These are phyloP conservation scores for Cladophialophora carrionii DNA, from an alignment of 2,329 filamentous ascomycete genomes.

Conservation along the genomic window DNA sequence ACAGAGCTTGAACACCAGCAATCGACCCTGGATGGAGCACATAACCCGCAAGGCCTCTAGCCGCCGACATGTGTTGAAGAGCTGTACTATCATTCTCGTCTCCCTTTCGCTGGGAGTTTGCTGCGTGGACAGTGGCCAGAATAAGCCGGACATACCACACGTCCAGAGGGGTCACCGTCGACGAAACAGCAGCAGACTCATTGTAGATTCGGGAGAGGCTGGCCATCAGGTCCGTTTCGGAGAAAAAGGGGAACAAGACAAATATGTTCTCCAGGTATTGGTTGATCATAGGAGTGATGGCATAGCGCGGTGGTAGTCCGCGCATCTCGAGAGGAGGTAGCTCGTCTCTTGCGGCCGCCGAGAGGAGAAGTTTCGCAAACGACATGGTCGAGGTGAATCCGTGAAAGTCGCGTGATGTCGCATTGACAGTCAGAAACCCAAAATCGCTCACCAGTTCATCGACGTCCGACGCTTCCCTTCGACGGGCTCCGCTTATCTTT, in stretches of 20 bases:
- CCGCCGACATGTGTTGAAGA: conserved; percentile 64
- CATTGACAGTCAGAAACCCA: conserved; percentile 91
- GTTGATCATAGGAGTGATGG: conserved; percentile 71
- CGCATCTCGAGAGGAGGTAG: conserved; percentile 64
- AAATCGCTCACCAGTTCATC: conserved; percentile 93
- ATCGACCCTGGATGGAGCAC: conserved; percentile 85
- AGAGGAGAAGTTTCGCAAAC: conserved; percentile 83
- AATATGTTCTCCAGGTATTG: conserved; percentile 85
- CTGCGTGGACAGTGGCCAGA: conserved; percentile 76
- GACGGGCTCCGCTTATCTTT: conserved; percentile 47
- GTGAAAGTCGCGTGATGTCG: conserved; percentile 91
- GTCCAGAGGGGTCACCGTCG: conserved; percentile 62
- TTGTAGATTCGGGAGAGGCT: conserved; percentile 82
- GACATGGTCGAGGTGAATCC: conserved; percentile 86
- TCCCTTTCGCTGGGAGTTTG: conserved; percentile 68
- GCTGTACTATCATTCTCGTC: conserved; percentile 66
- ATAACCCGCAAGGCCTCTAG: conserved; percentile 75
- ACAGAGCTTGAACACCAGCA: conserved; percentile 80
- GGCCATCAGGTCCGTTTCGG: conserved; percentile 75
- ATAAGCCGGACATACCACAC: conserved; percentile 89
- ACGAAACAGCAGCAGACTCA: conserved; percentile 42
- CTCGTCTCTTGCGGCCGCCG: conserved; percentile 75
- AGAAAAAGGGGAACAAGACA: conserved; percentile 78
- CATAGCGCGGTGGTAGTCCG: conserved; percentile 71
- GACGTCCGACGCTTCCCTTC: conserved; percentile 78